Evolutionary conservation across 768 basidiomycete species (phyloP), one percentile per base, ranked within the genome.

Genomic region (Wakefieldia striispora): DNA sequence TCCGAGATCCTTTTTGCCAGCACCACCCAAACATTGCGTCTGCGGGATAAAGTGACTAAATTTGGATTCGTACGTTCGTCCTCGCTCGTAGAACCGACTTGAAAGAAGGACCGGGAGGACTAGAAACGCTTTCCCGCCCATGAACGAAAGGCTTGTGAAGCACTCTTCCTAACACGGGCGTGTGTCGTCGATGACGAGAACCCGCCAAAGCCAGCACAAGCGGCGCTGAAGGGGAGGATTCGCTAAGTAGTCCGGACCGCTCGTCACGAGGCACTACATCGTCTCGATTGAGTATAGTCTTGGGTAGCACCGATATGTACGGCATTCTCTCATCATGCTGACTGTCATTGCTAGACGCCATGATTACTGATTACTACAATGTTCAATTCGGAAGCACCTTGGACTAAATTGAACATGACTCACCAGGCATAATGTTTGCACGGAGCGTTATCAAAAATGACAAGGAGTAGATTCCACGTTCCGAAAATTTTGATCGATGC

Each of bases 251-350:
- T 47, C 51, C 49, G 43, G 49, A 20, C n/a, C 57, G 51, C 33
- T 40, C 24, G 16, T 9, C 29, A 33, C 17, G 40, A 21, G 23
- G 42, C n/a, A n/a, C n/a, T 55, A 52, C 23, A 37, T 45, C 23
- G 26, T 37, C 23, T 31, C 7, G 35, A 20, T 13, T 39, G 9
- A n/a, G n/a, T 29, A n/a, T n/a, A n/a, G 26, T 16, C 27, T 38
- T 36, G 47, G 51, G 45, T 44, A 6, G 33, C 43, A 17, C 37
- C 14, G 35, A 42, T 56, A 51, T 38, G 51, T 51, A 49, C 47
- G 54, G 54, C 54, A 63, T 10, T 17, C n/a, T 37, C 13, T 21
- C 23, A 11, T 23, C 17, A 26, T 27, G 47, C 49, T 38, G 13
- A 6, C n/a, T 23, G 23, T 33, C 21, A 45, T 44, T 31, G n/a